These are phyloP conservation scores for Podila epicladia DNA, from an alignment of 192 early-diverging fungal species.

Conservation along the genomic window DNA sequence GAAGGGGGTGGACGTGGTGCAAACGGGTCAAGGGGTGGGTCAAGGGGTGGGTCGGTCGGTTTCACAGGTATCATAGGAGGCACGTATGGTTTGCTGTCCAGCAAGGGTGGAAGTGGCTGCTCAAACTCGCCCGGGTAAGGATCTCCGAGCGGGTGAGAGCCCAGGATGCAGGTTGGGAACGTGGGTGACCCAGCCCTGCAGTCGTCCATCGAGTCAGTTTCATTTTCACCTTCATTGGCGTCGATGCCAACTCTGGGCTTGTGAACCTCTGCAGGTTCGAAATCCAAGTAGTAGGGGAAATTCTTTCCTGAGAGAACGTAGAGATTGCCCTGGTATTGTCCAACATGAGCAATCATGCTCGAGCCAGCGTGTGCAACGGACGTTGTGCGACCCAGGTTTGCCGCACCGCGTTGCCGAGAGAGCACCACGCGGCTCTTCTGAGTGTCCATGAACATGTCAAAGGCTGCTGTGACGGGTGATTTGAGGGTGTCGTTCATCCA, in stretches of 20 bases:
- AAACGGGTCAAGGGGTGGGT: not conserved
- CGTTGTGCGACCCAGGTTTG: not conserved
- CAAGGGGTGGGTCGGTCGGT: too few species aligned
- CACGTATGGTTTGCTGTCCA: not conserved
- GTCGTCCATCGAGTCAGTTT: not conserved
- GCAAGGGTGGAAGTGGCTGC: not conserved
- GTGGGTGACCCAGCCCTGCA: constrained; percentile 13
- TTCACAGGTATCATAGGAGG: too few species aligned
- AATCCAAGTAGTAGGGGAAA: constrained; percentile 13
- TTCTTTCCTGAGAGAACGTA: constrained; percentile 40
- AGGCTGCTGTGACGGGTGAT: constrained; percentile 33
- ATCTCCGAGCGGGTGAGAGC: constrained; percentile 14
- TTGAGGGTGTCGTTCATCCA: constrained; percentile 18
- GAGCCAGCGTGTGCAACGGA: not conserved
- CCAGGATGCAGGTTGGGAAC: constrained; percentile 25
- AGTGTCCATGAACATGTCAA: constrained; percentile 21
- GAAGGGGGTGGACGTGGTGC: constrained; percentile 6
- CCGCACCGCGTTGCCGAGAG: constrained; percentile 5
- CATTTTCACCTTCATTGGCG: constrained; percentile 1
- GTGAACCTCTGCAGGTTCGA: not conserved
- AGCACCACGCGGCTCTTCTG: not conserved
- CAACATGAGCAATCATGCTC: constrained; percentile 19
- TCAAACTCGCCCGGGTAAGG: constrained; percentile 6
- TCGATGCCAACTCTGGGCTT: constrained; percentile 17
- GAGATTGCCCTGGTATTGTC: constrained; percentile 18